Evolutionary conservation across 1,139 yeast genomes (phyloP).

Genomic region (Geotrichum restrictum): DNA sequence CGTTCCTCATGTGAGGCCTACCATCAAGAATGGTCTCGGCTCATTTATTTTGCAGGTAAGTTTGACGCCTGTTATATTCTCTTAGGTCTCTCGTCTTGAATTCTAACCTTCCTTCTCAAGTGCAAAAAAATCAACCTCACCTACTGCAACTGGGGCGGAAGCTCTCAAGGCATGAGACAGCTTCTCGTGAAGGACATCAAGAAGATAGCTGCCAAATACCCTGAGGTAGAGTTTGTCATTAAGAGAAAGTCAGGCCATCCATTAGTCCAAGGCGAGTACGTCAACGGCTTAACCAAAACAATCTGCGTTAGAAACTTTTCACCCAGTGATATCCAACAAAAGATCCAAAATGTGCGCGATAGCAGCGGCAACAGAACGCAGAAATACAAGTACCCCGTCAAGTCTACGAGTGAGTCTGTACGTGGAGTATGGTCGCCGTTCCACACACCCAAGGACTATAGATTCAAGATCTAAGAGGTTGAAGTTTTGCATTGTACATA

Average conservation of each 20-base stretch:
- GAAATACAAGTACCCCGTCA: conserved; percentile 69
- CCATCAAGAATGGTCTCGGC: conserved; percentile 72
- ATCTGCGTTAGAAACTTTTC: conserved; percentile 62
- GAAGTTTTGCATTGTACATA: conserved; percentile 10
- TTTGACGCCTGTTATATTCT: background rate
- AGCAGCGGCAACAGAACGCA: conserved; percentile 53
- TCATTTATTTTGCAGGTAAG: conserved; percentile 58
- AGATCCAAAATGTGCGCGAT: conserved; percentile 52
- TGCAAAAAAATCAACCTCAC: conserved; percentile 70
- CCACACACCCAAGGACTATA: conserved; percentile 65
- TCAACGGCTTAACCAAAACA: conserved; percentile 45
- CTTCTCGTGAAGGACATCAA: conserved; percentile 57
- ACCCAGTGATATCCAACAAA: conserved; percentile 51
- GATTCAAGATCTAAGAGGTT: conserved; percentile 56
- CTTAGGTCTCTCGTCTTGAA: background rate
- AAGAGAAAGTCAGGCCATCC: conserved; percentile 80
- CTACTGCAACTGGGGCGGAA: conserved; percentile 94
- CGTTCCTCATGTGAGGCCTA: conserved; percentile 28
- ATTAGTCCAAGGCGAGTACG: conserved; percentile 63
- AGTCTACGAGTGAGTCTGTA: conserved; percentile 73
- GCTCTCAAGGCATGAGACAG: conserved; percentile 78
- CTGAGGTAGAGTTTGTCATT: conserved; percentile 69
- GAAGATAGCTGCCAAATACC: conserved; percentile 54
- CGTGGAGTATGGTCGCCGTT: conserved; percentile 98
- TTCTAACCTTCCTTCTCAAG: conserved; percentile 1